Evolutionary conservation across 352 stramenopile species (phyloP), one percentile per base, ranked within the genome.

Genomic region (Phytophthora pistaciae): DNA sequence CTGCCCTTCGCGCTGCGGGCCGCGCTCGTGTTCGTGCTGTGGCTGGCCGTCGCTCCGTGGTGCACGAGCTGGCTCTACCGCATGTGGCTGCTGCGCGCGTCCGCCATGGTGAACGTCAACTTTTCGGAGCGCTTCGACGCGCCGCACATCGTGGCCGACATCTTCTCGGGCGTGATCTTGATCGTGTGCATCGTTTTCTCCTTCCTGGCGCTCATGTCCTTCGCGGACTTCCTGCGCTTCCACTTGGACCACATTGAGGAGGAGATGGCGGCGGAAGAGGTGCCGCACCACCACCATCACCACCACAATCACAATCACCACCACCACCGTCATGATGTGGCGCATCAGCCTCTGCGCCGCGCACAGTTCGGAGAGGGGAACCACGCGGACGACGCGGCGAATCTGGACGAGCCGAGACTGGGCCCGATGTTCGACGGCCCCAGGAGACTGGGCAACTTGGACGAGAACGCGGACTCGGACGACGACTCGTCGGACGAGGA

Each of bases 141-240:
- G 23, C n/a, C 78, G 52, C 84, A 97, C 42, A 73, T 97, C 5
- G 63, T 96, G 10, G 77, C 73, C 2, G 96, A 99, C 76, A 91
- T 94, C 40, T 96, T 97, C 56, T 91, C 91, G 6, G 96, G 96
- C 31, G 87, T 95, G 3, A 84, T 98, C 21, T 80, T 99, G 60
- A 91, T 96, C 46, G 82, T 97, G 23, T 91, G 91, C 56, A 96
- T 99, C 67, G 90, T 98, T 9, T 96, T 98, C 64, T 98, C 90
- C 55, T 98, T 99, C 77, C 78, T 99, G 31, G 92, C 90, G 68
- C 76, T 99, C 23, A 99, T 99, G 95, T 98, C 93, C 44, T 97
- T 98, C 72, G 88, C 91, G 5, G 94, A 98, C 65, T 98, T 98
- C 66, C 75, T 98, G 60, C 82, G 94, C 60, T 97, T 98, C 78